Percentiles rank a stretch among this genome's conserved stretches.
Conservation (phyloP, 2,329 filamentous ascomycete genomes). For the Colletotrichum sidae region DNA sequence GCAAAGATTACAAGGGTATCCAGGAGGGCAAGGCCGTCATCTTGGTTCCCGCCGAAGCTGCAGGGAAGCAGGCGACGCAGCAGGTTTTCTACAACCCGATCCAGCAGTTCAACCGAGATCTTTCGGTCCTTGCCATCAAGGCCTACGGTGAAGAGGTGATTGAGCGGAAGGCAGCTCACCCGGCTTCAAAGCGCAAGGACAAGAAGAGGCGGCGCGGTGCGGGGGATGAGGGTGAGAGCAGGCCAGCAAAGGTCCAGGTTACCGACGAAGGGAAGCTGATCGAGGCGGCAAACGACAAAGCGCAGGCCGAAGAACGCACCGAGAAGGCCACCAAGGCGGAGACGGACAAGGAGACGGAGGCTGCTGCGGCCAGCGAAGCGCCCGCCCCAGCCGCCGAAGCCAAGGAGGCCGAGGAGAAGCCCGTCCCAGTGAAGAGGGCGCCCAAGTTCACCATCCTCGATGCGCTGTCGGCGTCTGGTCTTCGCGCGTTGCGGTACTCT, state of each 20-base stretch:
- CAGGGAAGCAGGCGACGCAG: conserved; percentile 61
- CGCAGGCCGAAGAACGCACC: conserved; percentile 1
- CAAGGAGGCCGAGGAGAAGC: conserved; percentile 20
- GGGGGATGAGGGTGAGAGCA: conserved; percentile 61
- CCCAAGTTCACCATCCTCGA: conserved; percentile 85
- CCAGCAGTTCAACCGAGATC: conserved; percentile 97
- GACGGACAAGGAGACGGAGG: conserved; percentile 23
- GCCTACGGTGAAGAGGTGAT: conserved; percentile 80
- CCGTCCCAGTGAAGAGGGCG: conserved; percentile 7
- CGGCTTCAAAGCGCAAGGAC: conserved; percentile 43
- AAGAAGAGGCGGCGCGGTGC: conserved; percentile 55
- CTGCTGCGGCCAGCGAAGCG: conserved; percentile 21
- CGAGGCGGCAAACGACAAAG: conserved; percentile 36
- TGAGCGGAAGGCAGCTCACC: conserved; percentile 56
- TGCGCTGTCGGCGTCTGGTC: conserved; percentile 91
- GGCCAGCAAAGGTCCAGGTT: conserved; percentile 45
- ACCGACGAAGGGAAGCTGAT: conserved; percentile 33
- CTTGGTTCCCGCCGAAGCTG: conserved; percentile 60
- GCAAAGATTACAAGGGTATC: conserved; percentile 63
- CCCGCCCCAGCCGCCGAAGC: conserved; percentile 28
- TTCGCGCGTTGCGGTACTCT: conserved; percentile 90
- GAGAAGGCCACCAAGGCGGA: background rate
- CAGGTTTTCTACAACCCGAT: conserved; percentile 99
- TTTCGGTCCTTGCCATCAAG: conserved; percentile 92
- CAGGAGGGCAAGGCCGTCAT: conserved; percentile 70